Evolutionary conservation across 139 green algal species (phyloP), one percentile per base, ranked within the genome.

Genomic region (Picochlorum costavermella): DNA sequence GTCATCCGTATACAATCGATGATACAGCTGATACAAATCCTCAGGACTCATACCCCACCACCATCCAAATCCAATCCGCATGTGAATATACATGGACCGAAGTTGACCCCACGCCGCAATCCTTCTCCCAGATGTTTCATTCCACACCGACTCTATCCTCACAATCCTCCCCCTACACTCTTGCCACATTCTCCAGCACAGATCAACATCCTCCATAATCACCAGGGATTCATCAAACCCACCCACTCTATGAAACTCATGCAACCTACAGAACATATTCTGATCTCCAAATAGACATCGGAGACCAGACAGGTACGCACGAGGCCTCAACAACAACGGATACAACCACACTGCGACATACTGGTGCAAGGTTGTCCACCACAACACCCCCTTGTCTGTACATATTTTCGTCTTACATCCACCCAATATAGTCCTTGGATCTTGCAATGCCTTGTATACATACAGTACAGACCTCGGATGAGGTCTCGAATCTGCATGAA

Each of bases 191-290:
- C 66, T 48, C 9, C 90, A 56, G 72, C 82, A 86, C 50, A 93
- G 68, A 72, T 91, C 85, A 2, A 71, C 78, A 46, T 92, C 86
- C 69, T 93, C 86, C 86, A 94, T 94, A 50, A 93, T 88, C 26
- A 71, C 68, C 26, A 86, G 56, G 2, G 48, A 28, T 9, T 69
- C 46, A 30, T 87, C 56, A 62, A 76, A 93, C 49, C 86, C 81
- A 23, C 79, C 74, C 16, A 76, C 76, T 2, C 56, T 2, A 11
- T 48, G 13, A 30, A 92, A 84, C 51, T 91, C 83, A 0, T 58
- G 31, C 6, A 65, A 61, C 6, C 83, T 71, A 60, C 79, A 86
- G 51, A 81, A 86, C 13, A 92, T 49, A 11, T 60, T 83, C 70
- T 92, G 85, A 63, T 91, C 85, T 9, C 84, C 84, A 71, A 91